Base-by-base conservation (phyloP, 169 alveolate species). In the Perkinsus olseni region DNA sequence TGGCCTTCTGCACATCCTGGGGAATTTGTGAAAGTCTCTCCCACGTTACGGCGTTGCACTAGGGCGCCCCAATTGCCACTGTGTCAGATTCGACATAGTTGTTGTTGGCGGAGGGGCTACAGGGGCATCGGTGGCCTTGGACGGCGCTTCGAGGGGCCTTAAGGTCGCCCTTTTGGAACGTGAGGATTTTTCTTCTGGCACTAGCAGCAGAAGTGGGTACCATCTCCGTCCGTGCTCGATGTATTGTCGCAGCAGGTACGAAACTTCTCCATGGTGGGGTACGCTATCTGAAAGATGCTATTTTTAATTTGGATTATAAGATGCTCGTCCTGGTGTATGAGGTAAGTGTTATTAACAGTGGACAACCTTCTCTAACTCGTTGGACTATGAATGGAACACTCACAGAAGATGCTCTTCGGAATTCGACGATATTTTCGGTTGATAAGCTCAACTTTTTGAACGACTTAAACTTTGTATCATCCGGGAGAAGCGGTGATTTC, bases 191-290 rank as follows among this genome's bases (percentile, higher is more conserved):
- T 98, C 98, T 8, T 96, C 98, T n/a, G 99, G 99, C 0, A 97
- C 99, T 0, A 97, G 99, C 62, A 38, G 93, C 91, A 38, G 93
- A 28, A 50, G 82, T 62, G 31, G 34, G 82, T 24, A 21, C 1
- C 82, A 1, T 4, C 17, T 11, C 21, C 50, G 3, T 40, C 50
- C 3, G 50, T 40, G 50, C n/a, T 40, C 50, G 50, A 40, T 40
- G 50, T 11, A 6, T 3, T 6, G 50, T 96, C 98, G 6, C 98
- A 97, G 95, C 96, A 62, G 82, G 99, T 36, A 98, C 99, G 20
- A 98, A 98, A 95, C 96, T 98, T 74, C 96, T 98, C 31, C 99
- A 98, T 94, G 99, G 99, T 28, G 99, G 99, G 28, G 96, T 98
- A 31, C 96, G 99, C 92, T 98, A 98, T 95, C 96, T 98, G 91